Conservation (phyloP, 768 basidiomycete species). For the Termitomyces sp. region DNA sequence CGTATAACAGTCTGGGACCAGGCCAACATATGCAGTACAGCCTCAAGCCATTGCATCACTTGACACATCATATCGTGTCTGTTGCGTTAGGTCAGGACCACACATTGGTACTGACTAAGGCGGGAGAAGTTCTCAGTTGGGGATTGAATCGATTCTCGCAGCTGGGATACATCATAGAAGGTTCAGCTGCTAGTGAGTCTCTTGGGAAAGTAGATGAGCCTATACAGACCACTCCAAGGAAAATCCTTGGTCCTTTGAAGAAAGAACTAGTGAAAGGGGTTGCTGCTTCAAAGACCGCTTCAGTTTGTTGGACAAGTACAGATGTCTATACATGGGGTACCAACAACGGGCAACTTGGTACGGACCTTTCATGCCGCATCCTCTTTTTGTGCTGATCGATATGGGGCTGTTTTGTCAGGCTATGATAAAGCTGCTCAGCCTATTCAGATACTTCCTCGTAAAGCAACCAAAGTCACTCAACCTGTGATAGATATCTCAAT, state of each 20-base stretch:
- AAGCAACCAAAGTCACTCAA: constrained; percentile 71
- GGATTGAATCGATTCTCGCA: constrained; percentile 87
- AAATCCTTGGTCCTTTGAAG: constrained; percentile 68
- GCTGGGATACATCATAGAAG: constrained; percentile 80
- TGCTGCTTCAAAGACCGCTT: constrained; percentile 81
- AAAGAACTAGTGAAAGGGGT: constrained; percentile 77
- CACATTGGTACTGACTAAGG: constrained; percentile 75
- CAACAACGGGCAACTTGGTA: constrained; percentile 88
- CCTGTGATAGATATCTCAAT: constrained; percentile 69
- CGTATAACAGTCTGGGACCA: constrained; percentile 54
- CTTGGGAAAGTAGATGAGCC: constrained; percentile 55
- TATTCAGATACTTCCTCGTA: constrained; percentile 70
- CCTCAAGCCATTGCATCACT: constrained; percentile 53
- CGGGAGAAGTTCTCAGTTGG: constrained; percentile 87
- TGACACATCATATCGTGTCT: constrained; percentile 49
- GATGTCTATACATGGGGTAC: constrained; percentile 89
- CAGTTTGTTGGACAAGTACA: constrained; percentile 78
- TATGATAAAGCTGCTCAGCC: constrained; percentile 74
- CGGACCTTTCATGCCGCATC: constrained; percentile 11
- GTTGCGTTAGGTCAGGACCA: constrained; percentile 94
- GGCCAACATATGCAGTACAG: constrained; percentile 75
- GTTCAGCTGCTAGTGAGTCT: constrained; percentile 22
- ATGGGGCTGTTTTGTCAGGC: constrained; percentile 31
- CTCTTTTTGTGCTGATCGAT: neutral
- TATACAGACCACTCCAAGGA: constrained; percentile 71